Conservation (phyloP, 306 rosid species). For the Boehmeria nivea region DNA sequence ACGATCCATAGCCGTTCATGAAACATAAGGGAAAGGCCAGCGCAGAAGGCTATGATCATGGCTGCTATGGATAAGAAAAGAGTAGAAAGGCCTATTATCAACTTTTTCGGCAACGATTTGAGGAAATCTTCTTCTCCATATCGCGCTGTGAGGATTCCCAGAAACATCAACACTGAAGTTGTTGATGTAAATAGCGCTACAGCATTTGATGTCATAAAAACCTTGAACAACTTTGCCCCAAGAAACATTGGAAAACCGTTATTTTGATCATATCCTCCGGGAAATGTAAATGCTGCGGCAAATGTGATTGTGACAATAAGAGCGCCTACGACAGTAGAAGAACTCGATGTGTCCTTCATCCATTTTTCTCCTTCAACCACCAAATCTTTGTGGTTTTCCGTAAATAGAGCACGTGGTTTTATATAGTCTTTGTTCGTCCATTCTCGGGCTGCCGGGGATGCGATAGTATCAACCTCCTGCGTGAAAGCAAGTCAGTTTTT, state of each 20-base stretch:
- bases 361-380: background rate
- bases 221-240: background rate
- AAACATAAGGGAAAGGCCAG: background rate
- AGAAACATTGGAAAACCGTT: background rate
- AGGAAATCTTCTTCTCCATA: constrained; percentile 5
- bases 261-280: background rate
- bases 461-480: background rate
- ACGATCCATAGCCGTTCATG: background rate
- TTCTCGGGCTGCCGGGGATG: background rate
- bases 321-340: background rate
- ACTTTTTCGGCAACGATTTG: background rate
- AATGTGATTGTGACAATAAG: constrained; percentile 3
- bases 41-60: constrained; percentile 5
- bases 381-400: constrained; percentile 2
- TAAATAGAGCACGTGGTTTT: background rate
- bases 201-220: background rate
- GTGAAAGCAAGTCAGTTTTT: no score
- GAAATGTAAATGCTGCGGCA: background rate
- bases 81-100: background rate
- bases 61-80: constrained; percentile 5
- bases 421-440: background rate
- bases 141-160: constrained; percentile 1
- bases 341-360: constrained; percentile 3
- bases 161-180: constrained; percentile 1
- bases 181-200: background rate